Evolutionary conservation across 208 protist genomes (phyloP), one percentile per base, ranked within the genome.

Genomic region (Leishmania arabica): DNA sequence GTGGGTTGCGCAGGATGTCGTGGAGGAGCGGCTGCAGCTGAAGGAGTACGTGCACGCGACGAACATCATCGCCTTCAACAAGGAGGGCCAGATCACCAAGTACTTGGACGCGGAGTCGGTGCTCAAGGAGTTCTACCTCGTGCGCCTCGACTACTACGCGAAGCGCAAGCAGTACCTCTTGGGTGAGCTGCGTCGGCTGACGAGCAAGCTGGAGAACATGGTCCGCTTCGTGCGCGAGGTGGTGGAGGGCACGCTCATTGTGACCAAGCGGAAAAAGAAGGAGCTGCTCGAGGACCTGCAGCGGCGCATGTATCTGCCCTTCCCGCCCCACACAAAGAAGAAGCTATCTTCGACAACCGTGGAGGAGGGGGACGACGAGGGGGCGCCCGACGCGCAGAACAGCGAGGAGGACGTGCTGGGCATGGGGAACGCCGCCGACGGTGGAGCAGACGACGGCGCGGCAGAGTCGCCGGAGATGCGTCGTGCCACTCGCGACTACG

Each of bases 21-120:
- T 99, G 47, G 88, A 96, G 78, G 96, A 99, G 74, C 86, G 90
- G 77, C 92, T 99, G 70, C 97, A 99, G 84, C 91, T 99, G 56
- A 83, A 78, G 24, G 83, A 91, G 62, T 95, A 90, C 49, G 89
- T 99, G 65, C 91, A 95, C 69, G 93, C 92, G 3, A 98, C 96
- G 42, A 99, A 99, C 91, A 99, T 99, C 92, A 96, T 99, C 68
- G 91, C 99, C 40, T 99, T 99, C 87, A 97, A 99, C 86, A 84
- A 89, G 51, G 86, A 99, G 19, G 96, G 96, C 7, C 88, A 96
- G 70, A 98, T 99, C 72, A 97, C 88, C 31, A 98, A 99, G 85
- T 99, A 99, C 83, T 84, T 80, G 24, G 94, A 97, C 75, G 93
- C 95, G 51, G 89, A 96, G 70, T 90, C 98, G 13, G 95, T 99